Conservation (phyloP, 257 asterid species). For the Solanum clarkiae region DNA sequence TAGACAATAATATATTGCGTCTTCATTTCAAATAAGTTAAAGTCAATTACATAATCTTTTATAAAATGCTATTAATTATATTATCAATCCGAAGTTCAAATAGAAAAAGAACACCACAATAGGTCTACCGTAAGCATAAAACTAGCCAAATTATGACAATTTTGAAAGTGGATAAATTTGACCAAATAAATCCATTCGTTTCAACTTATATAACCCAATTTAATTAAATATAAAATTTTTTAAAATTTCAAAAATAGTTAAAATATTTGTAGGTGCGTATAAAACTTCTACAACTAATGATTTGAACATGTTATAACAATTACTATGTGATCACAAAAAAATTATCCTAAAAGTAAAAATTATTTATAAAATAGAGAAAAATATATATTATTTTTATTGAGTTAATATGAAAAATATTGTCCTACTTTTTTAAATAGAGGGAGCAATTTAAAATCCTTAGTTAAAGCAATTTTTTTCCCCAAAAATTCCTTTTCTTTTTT, state of each 20-base stretch:
- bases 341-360: too few species aligned
- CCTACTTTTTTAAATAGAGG: too few species aligned
- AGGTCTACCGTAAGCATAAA: not conserved
- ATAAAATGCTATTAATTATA: not conserved
- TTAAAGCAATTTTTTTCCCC: not conserved
- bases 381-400: too few species aligned
- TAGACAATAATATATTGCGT: not conserved
- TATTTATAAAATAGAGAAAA: too few species aligned
- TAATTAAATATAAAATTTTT: too few species aligned
- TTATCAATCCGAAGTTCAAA: accelerated
- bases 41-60: accelerated
- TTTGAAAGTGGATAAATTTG: not conserved
- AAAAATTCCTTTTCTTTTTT: not conserved
- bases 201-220: not conserved
- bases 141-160: not conserved
- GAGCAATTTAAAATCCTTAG: not conserved
- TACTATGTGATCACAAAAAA: too few species aligned
- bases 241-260: too few species aligned
- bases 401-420: too few species aligned
- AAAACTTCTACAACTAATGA: too few species aligned
- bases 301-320: too few species aligned
- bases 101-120: not conserved
- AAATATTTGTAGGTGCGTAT: too few species aligned
- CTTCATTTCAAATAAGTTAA: not conserved
- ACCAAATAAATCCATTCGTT: accelerated